Conservation (phyloP, 306 rosid species). For the Vigna radiata region DNA sequence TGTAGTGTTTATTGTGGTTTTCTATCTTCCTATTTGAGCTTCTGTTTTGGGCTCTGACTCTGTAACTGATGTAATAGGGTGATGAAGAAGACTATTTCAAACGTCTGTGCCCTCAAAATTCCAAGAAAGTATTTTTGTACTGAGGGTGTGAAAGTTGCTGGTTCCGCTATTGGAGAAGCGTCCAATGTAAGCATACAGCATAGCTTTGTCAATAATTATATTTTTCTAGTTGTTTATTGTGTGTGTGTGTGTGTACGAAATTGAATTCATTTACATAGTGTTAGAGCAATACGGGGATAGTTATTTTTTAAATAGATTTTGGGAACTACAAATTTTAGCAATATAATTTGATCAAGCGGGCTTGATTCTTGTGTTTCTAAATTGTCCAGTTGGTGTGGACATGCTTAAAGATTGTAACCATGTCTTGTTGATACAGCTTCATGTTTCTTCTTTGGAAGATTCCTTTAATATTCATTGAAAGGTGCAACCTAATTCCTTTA, state of each 20-base stretch:
- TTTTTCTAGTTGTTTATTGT: not conserved
- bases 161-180: constrained; percentile 46
- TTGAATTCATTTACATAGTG: not conserved
- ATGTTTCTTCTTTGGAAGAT: constrained; percentile 24
- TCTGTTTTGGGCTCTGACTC: constrained; percentile 15
- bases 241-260: not conserved
- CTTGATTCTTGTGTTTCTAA: constrained; percentile 24
- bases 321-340: not conserved
- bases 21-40: constrained; percentile 9
- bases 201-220: not conserved
- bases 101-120: constrained; percentile 49
- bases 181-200: constrained; percentile 52
- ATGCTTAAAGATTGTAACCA: constrained; percentile 23
- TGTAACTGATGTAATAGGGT: constrained; percentile 53
- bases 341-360: not conserved
- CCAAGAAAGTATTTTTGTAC: constrained; percentile 54
- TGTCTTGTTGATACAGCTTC: constrained; percentile 2
- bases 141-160: constrained; percentile 53
- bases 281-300: not conserved
- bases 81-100: constrained; percentile 54
- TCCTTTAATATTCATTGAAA: not conserved
- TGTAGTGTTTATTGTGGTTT: too few species aligned
- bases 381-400: constrained; percentile 5
- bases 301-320: not conserved
- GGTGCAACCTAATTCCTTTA: constrained; percentile 16